Evolutionary conservation across 2,329 filamentous ascomycete species (phyloP).

Genomic region (Boeremia exigua): DNA sequence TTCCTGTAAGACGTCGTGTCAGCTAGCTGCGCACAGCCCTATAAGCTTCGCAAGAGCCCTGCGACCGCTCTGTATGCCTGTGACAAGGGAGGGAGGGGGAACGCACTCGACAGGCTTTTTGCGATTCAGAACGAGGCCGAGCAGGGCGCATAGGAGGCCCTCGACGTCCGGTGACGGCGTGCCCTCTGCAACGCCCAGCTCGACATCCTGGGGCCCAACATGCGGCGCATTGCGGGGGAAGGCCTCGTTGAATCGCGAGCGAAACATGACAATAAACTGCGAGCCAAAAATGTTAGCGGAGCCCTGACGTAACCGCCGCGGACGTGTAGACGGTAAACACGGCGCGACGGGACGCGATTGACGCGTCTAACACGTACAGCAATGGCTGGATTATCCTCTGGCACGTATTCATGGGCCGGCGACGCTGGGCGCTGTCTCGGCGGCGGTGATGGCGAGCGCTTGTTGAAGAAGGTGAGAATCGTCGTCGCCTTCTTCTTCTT

Average conservation of each 20-base stretch:
- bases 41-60: constrained; percentile 3
- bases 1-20: constrained; percentile 62
- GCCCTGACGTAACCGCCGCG: constrained; percentile 14
- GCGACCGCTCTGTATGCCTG: constrained; percentile 30
- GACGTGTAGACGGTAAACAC: constrained; percentile 20
- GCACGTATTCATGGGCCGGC: constrained; percentile 85
- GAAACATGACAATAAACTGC: constrained; percentile 98
- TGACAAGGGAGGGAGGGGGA: constrained; percentile 24
- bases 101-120: constrained; percentile 99
- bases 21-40: constrained; percentile 38
- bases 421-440: constrained; percentile 82
- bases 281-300: constrained; percentile 41
- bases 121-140: constrained; percentile 88
- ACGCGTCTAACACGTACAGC: constrained; percentile 70
- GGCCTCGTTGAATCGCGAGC: constrained; percentile 86
- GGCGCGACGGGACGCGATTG: constrained; percentile 46
- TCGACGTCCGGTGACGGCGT: constrained; percentile 85
- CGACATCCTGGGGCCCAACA: constrained; percentile 94
- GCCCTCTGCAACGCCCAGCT: constrained; percentile 79
- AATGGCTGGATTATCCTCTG: constrained; percentile 91
- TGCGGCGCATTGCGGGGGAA: constrained; percentile 88
- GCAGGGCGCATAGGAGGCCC: constrained; percentile 84
- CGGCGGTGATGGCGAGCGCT: constrained; percentile 52
- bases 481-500: constrained; percentile 46
- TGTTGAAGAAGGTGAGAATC: constrained; percentile 49